Evolutionary conservation across 1,284 basidiomycete species (phyloP), one percentile per base, ranked within the genome.

Genomic region (Polyporus tsugae): DNA sequence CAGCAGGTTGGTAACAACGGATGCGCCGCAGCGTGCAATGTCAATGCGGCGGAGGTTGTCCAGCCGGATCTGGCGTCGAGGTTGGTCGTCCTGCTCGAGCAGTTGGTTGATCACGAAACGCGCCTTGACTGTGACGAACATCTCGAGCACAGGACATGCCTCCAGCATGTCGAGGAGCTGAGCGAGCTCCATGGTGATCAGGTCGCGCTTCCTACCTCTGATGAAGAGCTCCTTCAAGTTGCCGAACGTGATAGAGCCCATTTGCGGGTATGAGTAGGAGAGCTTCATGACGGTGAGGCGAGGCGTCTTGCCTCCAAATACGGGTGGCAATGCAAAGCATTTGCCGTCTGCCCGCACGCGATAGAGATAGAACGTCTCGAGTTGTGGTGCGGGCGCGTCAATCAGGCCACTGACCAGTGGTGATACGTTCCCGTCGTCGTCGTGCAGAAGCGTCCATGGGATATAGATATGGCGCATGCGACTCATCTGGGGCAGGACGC

Each of bases 391-490:
- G 22, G 74, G 66, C 6, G 72, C 65, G 11, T 72, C 68, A 38
- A 79, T 65, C 29, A 79, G 66, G 13, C 72, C 68, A 22, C 70
- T 72, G n/a, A 78, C 65, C 35, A 75, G 57, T 33, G 70, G 69
- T 39, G 73, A 71, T 17, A 77, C 63, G 61, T 73, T 73, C 4
- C 73, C 68, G 44, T 75, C 64, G 57, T 74, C 74, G 22, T 73
- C 67, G 52, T 75, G 70, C 6, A 76, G 62, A 42, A 70, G 71
- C 55, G 71, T 73, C 60, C 74, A 77, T 3, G 77, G 78, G 36
- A 79, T 63, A 59, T 76, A 77, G 60, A 79, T 66, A 57, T 72
- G 68, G 64, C 75, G 75, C 64, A 79, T 71, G 10, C 78, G 76
- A 52, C 65, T 63, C 63, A 74, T 72, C 42, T 79, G 76, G 13